A percentile compares a stretch with the other conserved stretches of the same genome.
Conservation (phyloP, 192 early-diverging fungal species). For the Podila epigama region DNA sequence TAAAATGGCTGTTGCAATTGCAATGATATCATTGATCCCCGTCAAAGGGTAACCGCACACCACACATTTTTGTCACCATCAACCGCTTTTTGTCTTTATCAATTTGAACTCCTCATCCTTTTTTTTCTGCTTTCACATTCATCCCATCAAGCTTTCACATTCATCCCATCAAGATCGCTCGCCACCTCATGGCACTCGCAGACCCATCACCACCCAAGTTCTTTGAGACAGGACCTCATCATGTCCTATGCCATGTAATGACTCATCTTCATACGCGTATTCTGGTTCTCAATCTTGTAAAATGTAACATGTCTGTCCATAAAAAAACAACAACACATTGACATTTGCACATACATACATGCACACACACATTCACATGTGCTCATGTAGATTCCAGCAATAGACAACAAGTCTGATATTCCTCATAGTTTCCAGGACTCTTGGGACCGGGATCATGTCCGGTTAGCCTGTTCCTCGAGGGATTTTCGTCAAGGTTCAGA, state of each 20-base stretch:
- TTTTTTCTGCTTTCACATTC: not conserved
- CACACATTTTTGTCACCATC: too few relatives aligned
- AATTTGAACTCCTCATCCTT: too few relatives aligned
- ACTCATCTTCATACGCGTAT: not conserved
- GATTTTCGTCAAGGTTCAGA: not conserved
- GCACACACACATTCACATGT: too few relatives aligned
- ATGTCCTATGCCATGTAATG: constrained; percentile 29
- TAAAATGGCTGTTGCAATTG: too few relatives aligned
- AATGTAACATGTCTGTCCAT: not conserved
- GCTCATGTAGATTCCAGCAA: constrained; percentile 3
- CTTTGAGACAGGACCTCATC: constrained; percentile 36
- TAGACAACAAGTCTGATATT: constrained; percentile 18
- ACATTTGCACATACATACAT: not conserved
- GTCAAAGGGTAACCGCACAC: too few relatives aligned
- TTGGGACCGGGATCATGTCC: constrained; percentile 39
- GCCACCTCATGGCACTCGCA: not conserved
- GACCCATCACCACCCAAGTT: not conserved
- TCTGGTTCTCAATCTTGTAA: not conserved
- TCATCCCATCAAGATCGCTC: not conserved
- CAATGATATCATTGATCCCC: too few relatives aligned
- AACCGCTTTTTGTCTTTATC: too few relatives aligned
- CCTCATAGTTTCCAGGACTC: constrained; percentile 19
- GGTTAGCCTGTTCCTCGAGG: constrained; percentile 24
- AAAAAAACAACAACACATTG: too few relatives aligned
- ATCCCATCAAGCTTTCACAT: not conserved